Conservation (phyloP, 2,329 filamentous ascomycete genomes). For the Cladosporium velox region DNA sequence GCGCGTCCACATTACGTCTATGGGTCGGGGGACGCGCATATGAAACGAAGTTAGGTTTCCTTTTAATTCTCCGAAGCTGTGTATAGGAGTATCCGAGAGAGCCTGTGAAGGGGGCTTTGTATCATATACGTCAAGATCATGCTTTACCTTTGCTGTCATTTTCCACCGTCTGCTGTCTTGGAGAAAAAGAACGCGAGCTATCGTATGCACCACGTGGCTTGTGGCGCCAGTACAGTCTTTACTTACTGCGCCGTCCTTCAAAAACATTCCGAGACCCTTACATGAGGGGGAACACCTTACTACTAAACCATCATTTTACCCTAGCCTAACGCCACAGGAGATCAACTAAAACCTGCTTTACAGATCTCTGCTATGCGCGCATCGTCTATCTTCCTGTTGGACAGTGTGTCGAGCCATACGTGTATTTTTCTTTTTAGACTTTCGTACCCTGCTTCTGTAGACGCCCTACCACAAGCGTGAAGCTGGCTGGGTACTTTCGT, state of each 20-base stretch:
- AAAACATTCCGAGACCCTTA: background rate
- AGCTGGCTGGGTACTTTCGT: background rate
- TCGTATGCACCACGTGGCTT: background rate
- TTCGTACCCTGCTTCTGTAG: background rate
- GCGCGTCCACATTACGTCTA: background rate
- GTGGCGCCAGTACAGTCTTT: background rate
- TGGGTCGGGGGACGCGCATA: background rate
- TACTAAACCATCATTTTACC: background rate
- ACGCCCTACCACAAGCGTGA: background rate
- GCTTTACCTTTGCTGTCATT: background rate
- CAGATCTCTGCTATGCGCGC: background rate
- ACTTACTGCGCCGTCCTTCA: background rate
- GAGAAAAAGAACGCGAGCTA: too few species aligned
- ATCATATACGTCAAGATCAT: slow-evolving; percentile 13
- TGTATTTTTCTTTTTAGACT: background rate
- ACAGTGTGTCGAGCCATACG: background rate
- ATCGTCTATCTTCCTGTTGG: background rate
- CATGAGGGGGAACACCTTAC: background rate
- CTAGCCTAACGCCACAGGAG: background rate
- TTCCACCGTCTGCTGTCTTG: background rate
- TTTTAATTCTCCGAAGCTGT: slow-evolving; percentile 11
- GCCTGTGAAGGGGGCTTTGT: slow-evolving; percentile 16
- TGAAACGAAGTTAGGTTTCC: slow-evolving; percentile 19
- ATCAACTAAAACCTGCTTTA: background rate
- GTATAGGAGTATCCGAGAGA: slow-evolving; percentile 19